Evolutionary conservation across 1,284 basidiomycete species (phyloP), one percentile per base, ranked within the genome.

Genomic region (Tilletiopsis washingtonensis): DNA sequence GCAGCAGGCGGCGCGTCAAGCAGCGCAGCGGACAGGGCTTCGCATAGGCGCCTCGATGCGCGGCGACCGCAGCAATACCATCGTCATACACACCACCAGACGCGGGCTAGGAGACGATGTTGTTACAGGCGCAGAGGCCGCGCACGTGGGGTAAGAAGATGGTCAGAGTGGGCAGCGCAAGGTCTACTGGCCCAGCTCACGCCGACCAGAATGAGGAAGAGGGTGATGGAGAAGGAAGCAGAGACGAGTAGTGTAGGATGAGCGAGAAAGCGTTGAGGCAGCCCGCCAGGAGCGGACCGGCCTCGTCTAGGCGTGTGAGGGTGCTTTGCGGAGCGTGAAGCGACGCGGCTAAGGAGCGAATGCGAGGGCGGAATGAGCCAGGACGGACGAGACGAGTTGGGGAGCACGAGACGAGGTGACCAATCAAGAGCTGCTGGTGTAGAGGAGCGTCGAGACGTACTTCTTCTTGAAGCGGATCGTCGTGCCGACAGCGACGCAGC

Each of bases 381-480:
- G 21, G 37, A 6, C 21, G 6, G 3, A 20, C 4, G 37, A 19
- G 4, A 4, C 37, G 17, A 7, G 14, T 36, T 36, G 34, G 34
- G 34, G n/a, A 36, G n/a, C 34, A n/a, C 34, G 14, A n/a, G 34
- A 14, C 21, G 37, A 38, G 21, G 7, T 38, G 17, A 7, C 21
- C 37, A 17, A 38, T 34, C 32, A 34, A 34, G 32, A 11, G 32
- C 32, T 12, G 12, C 12, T 11, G 32, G 12, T 32, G 75, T 82
- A 82, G 62, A 81, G 82, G 57, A 84, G 79, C 26, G 82, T 83
- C 38, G 81, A 81, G 61, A 83, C 82, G 69, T 82, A 83, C 81
- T 98, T 98, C 76, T 88, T 83, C 75, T 84, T 80, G 78, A 97
- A 98, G 68, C 93, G 78, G 40, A 86, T 91, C 47, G 93, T 96